phyloP scores from a whole-genome alignment of 2,329 filamentous ascomycete genomes.

The Pezicula carpinea region DNA sequence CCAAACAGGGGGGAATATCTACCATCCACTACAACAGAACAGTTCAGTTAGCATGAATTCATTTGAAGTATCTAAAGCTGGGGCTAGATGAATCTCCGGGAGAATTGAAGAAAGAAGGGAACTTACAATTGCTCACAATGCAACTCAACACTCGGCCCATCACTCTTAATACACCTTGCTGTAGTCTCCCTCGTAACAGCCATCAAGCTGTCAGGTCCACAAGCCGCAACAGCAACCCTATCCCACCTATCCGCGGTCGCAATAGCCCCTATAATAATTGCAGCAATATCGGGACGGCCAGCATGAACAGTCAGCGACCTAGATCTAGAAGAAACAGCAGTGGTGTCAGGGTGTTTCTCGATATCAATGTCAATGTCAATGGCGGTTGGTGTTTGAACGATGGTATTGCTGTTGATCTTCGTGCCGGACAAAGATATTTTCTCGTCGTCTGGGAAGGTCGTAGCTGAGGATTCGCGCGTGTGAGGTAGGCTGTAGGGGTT shows the following conservation, averaged over 20 bases:
- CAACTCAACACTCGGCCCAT: conserved; percentile 44
- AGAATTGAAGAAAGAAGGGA: too few relatives aligned
- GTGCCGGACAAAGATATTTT: not conserved
- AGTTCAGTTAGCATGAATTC: too few relatives aligned
- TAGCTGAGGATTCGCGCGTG: not conserved
- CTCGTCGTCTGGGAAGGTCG: not conserved
- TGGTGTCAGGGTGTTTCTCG: conserved; percentile 2
- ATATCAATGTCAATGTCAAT: conserved; percentile 1
- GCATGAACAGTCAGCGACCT: conserved; percentile 11
- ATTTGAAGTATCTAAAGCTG: too few relatives aligned
- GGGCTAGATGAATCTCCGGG: too few relatives aligned
- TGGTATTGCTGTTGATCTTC: not conserved
- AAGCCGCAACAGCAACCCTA: conserved; percentile 41
- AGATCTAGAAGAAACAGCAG: not conserved
- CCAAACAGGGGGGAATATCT: too few relatives aligned
- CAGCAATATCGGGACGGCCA: conserved; percentile 38
- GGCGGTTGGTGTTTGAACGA: not conserved
- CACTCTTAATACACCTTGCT: conserved; percentile 37
- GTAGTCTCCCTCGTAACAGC: conserved; percentile 39
- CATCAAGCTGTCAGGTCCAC: conserved; percentile 43
- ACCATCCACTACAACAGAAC: too few relatives aligned
- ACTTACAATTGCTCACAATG: conserved; percentile 37
- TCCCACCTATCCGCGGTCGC: conserved; percentile 28
- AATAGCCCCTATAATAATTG: conserved; percentile 35
- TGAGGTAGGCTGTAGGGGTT: not conserved